These are phyloP conservation scores for Talaromyces nanjingensis DNA, from an alignment of 495 filamentous ascomycete species.

Conservation along the genomic window DNA sequence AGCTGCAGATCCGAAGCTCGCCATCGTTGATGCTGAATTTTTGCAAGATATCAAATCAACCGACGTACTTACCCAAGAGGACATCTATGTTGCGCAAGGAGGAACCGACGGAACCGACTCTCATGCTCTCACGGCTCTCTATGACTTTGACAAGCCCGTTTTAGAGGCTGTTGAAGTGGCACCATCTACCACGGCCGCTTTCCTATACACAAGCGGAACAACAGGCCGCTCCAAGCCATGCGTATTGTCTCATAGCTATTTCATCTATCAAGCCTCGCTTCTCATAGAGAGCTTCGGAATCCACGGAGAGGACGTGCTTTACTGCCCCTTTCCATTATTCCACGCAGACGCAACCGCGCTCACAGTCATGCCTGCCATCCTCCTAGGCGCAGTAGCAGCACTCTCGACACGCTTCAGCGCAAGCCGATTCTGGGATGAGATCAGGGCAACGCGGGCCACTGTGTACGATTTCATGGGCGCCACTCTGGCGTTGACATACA, in stretches of 20 bases:
- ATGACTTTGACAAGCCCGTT: slow-evolving; percentile 3
- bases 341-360: slow-evolving; percentile 10
- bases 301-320: slow-evolving; percentile 5
- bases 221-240: slow-evolving; percentile 7
- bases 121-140: neutral
- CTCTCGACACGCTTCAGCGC: slow-evolving; percentile 4
- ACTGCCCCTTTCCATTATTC: slow-evolving; percentile 4
- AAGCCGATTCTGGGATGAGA: slow-evolving; percentile 6
- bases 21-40: slow-evolving; percentile 7
- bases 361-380: slow-evolving; percentile 5
- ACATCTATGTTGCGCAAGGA: slow-evolving; percentile 3
- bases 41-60: slow-evolving; percentile 6
- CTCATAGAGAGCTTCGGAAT: slow-evolving; percentile 8
- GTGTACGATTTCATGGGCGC: slow-evolving; percentile 8
- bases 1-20: slow-evolving; percentile 7
- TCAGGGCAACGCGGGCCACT: slow-evolving; percentile 2
- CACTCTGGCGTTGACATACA: slow-evolving; percentile 6
- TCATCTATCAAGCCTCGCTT: slow-evolving; percentile 3
- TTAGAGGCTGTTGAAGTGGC: neutral
- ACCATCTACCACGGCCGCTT: slow-evolving; percentile 6
- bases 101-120: neutral
- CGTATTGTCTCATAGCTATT: slow-evolving; percentile 7
- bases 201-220: slow-evolving; percentile 8
- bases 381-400: slow-evolving; percentile 5
- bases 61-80: neutral